phyloP scores from a whole-genome alignment of 2,329 filamentous ascomycete genomes.

The Ceratocystis smalleyi region DNA sequence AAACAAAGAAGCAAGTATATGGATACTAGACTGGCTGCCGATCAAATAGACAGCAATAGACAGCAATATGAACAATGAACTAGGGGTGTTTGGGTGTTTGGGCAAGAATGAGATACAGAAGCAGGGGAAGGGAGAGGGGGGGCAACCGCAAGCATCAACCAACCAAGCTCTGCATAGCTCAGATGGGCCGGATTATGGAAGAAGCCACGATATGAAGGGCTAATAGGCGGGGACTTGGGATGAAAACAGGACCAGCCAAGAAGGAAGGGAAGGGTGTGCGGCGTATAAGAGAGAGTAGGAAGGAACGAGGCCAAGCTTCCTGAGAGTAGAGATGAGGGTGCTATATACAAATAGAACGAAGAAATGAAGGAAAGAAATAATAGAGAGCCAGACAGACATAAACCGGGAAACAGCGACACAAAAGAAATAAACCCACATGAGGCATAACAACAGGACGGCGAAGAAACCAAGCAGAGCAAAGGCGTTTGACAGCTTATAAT shows the following conservation, averaged over 20 bases:
- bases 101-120: too few species aligned
- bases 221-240: neutral
- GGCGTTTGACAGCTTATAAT: conserved; percentile 25
- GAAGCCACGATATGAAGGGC: neutral
- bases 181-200: neutral
- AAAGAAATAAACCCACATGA: neutral
- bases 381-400: neutral
- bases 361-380: neutral
- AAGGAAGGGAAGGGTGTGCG: neutral
- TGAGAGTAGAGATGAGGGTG: neutral
- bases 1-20: neutral
- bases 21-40: neutral
- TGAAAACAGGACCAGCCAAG: neutral
- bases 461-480: neutral
- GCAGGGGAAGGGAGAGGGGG: neutral
- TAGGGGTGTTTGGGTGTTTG: neutral
- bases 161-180: neutral
- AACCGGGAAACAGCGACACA: neutral
- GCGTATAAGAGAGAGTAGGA: neutral
- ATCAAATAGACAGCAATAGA: neutral
- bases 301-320: too few species aligned
- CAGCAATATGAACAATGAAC: neutral
- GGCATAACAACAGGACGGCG: neutral
- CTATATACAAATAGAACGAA: neutral
- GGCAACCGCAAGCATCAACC: neutral